Evolutionary conservation across 2,329 filamentous ascomycete genomes (phyloP), one percentile per base, ranked within the genome.

Genomic region (Colletotrichum sp.): DNA sequence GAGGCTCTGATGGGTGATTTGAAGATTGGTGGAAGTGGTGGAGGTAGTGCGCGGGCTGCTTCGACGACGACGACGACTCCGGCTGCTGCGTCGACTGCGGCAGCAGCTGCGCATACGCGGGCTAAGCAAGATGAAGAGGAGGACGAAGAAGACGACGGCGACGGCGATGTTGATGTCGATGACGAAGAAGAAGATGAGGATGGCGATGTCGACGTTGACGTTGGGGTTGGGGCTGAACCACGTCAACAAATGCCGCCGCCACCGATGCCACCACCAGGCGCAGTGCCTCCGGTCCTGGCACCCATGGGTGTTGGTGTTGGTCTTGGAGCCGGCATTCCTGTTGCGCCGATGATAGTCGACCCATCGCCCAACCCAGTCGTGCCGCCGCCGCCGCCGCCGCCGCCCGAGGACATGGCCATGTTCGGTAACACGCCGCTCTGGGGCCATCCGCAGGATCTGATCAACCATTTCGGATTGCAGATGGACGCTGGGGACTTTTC

Each of bases 1-100:
- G 81, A 82, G 68, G 81, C 82, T 6, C 73, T 82, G 55, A 71
- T 83, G 78, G 79, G 77, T 8, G 77, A 76, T 26, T 62, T 83
- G 71, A 75, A 73, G 24, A 72, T 84, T 30, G 34, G 34, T 10
- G 56, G 38, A 3, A 21, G 26, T 28, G 66, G 55, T 52, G 34
- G 21, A 5, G 65, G 58, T 32, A 12, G 58, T 62, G 18, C 6
- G 30, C 55, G 12, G 58, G n/a, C 24, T 58, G 16, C 55, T 28
- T 58, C 55, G 21, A 26, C 55, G 21, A 43, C 36, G 3, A 43
- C 16, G 5, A 26, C 55, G 26, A 32, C 58, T 66, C 36, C 36
- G 10, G 38, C 62, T 66, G 62, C 62, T 4, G 6, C 24, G 18
- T 8, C 62, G 34, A 18, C 21, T 24, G 30, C 30, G 10, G 21